phyloP scores from a whole-genome alignment of 2,329 filamentous ascomycete species.

The Ophiostoma sp. region DNA sequence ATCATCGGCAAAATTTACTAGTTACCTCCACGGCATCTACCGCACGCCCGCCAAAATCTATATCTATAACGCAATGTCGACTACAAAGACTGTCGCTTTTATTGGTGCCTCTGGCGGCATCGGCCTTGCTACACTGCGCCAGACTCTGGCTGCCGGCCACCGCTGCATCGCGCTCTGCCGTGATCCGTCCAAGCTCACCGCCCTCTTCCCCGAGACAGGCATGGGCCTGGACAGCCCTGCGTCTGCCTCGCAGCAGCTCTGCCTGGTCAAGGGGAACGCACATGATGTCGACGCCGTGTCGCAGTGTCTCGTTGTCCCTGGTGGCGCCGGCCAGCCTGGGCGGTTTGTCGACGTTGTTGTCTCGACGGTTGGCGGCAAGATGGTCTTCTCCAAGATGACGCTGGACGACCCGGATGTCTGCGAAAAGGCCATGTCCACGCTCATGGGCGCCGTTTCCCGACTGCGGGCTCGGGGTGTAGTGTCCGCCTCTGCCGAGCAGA shows the following conservation, averaged over 20 bases:
- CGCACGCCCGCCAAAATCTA: neutral
- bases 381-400: constrained; percentile 34
- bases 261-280: neutral
- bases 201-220: constrained; percentile 19
- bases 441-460: constrained; percentile 33
- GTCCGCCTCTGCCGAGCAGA: neutral
- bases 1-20: too few species aligned
- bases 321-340: constrained; percentile 17
- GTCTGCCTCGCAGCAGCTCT: neutral
- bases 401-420: constrained; percentile 48
- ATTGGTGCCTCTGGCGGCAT: constrained; percentile 50
- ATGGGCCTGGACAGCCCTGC: neutral
- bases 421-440: constrained; percentile 39
- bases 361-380: constrained; percentile 43
- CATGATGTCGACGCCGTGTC: neutral
- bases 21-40: neutral
- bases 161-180: constrained; percentile 48
- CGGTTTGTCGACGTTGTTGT: constrained; percentile 43
- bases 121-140: constrained; percentile 44
- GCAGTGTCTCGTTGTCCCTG: neutral
- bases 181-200: constrained; percentile 46
- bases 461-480: neutral
- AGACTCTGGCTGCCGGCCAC: constrained; percentile 43
- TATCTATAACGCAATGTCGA: neutral
- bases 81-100: constrained; percentile 43